Percentiles rank a stretch among this genome's conserved stretches.
Evolutionary conservation across 495 filamentous ascomycete species (phyloP).

Genomic region (Penicillium bialowiezense): DNA sequence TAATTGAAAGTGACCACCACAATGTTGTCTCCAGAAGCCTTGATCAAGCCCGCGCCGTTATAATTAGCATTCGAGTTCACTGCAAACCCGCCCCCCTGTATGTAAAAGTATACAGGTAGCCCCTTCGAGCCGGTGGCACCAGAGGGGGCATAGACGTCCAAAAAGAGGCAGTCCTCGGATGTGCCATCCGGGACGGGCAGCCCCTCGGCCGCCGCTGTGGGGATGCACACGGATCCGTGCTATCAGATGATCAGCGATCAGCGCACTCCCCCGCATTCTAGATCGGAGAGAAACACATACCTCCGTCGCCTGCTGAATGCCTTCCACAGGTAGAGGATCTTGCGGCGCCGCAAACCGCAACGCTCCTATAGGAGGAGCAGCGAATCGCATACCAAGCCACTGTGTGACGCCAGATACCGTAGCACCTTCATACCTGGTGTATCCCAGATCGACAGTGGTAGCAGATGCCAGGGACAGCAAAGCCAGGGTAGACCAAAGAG

Average conservation of each 20-base stretch:
- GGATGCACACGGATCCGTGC: slow-evolving; percentile 54
- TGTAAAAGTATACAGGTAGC: slow-evolving; percentile 69
- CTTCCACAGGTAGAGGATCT: slow-evolving; percentile 43
- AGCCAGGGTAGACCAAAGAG: slow-evolving; percentile 12
- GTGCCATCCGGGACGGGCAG: slow-evolving; percentile 29
- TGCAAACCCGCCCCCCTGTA: slow-evolving; percentile 76
- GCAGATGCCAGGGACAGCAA: slow-evolving; percentile 19
- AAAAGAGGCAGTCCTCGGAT: slow-evolving; percentile 73
- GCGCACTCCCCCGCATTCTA: not conserved
- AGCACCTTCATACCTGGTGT: slow-evolving; percentile 39
- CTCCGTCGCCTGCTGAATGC: slow-evolving; percentile 42
- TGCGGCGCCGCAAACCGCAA: slow-evolving; percentile 60
- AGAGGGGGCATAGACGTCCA: slow-evolving; percentile 69
- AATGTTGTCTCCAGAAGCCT: slow-evolving; percentile 56
- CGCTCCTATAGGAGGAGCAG: slow-evolving; percentile 54
- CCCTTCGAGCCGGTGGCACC: slow-evolving; percentile 38
- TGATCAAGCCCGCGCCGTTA: slow-evolving; percentile 60
- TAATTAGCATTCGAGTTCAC: slow-evolving; percentile 61
- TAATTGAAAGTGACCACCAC: slow-evolving; percentile 78
- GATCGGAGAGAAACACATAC: slow-evolving; percentile 21
- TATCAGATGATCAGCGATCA: slow-evolving; percentile 11
- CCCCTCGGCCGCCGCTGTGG: slow-evolving; percentile 30
- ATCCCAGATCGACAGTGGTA: slow-evolving; percentile 38
- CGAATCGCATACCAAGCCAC: slow-evolving; percentile 67
- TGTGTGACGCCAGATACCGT: slow-evolving; percentile 47